A percentile compares a stretch with the other conserved stretches of the same genome.
Conservation (phyloP, 1,139 yeast genomes). For the Arxiozyma slooffiae region DNA sequence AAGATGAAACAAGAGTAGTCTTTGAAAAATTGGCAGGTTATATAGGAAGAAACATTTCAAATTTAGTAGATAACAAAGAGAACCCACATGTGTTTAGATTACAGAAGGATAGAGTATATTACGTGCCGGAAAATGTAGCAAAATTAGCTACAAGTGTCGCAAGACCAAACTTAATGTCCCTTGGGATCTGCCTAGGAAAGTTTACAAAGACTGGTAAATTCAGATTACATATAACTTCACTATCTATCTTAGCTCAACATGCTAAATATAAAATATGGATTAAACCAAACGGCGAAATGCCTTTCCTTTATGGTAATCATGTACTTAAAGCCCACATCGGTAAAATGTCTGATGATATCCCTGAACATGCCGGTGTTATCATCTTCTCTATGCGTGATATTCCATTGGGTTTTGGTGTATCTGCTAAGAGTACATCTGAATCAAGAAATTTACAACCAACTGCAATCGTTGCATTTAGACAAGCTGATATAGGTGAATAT, state of each 20-base stretch:
- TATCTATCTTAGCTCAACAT: conserved; percentile 69
- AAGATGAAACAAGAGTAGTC: conserved; percentile 91
- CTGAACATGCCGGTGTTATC: conserved; percentile 95
- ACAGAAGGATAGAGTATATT: conserved; percentile 93
- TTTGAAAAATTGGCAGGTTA: conserved; percentile 94
- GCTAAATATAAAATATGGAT: conserved; percentile 96
- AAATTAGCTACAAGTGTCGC: conserved; percentile 84
- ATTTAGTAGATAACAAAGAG: conserved; percentile 76
- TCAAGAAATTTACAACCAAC: conserved; percentile 85
- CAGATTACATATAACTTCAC: conserved; percentile 86
- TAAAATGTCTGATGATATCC: conserved; percentile 92
- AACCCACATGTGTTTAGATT: conserved; percentile 91
- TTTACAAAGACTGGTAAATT: conserved; percentile 97
- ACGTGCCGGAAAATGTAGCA: conserved; percentile 74
- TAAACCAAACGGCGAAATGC: conserved; percentile 97
- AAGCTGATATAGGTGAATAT: conserved; percentile 96
- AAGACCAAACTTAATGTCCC: conserved; percentile 79
- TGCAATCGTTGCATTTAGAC: conserved; percentile 90
- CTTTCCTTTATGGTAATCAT: conserved; percentile 91
- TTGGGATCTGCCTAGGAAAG: conserved; percentile 90
- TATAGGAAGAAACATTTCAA: conserved; percentile 87
- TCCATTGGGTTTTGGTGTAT: conserved; percentile 92
- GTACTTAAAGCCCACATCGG: conserved; percentile 95
- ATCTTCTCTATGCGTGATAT: conserved; percentile 85
- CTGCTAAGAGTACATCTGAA: conserved; percentile 87